Conservation (phyloP, 495 filamentous ascomycete species). For the Cairneyella variabilis region DNA sequence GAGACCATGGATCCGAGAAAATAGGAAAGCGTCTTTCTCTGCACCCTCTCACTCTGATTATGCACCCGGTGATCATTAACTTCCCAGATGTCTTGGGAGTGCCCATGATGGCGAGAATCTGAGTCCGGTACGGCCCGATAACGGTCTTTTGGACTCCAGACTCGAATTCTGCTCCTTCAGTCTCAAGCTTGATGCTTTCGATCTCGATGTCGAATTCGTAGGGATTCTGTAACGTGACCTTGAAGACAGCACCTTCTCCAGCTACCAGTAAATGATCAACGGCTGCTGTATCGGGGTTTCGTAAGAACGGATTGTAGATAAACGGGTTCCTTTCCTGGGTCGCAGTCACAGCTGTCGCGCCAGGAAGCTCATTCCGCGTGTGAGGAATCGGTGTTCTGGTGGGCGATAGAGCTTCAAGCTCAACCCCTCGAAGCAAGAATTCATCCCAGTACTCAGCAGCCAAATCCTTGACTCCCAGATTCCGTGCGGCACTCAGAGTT, state of each 20-base stretch:
- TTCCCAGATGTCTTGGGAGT: conserved; percentile 61
- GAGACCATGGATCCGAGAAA: conserved; percentile 71
- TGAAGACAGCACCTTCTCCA: conserved; percentile 71
- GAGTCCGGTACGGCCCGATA: conserved; percentile 75
- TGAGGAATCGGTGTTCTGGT: conserved; percentile 64
- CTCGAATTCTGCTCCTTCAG: conserved; percentile 66
- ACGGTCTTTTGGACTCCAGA: conserved; percentile 59
- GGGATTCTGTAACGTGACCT: conserved; percentile 83
- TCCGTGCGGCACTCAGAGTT: conserved; percentile 69
- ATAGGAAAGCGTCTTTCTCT: conserved; percentile 78
- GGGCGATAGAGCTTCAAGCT: conserved; percentile 48
- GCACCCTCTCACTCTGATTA: conserved; percentile 76
- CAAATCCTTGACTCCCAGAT: conserved; percentile 63
- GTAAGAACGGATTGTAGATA: conserved; percentile 86
- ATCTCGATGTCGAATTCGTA: conserved; percentile 90
- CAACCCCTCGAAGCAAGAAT: conserved; percentile 81
- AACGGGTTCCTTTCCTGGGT: conserved; percentile 69
- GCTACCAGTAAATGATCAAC: conserved; percentile 66
- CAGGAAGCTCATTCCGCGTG: conserved; percentile 64
- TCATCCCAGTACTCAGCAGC: conserved; percentile 94
- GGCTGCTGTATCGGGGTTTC: conserved; percentile 53
- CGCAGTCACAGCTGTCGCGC: conserved; percentile 46
- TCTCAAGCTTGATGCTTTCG: conserved; percentile 72
- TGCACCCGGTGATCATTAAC: conserved; percentile 72
- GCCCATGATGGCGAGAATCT: conserved; percentile 69